Conservation (phyloP, 306 rosid species). For the Oemleria cerasiformis region DNA sequence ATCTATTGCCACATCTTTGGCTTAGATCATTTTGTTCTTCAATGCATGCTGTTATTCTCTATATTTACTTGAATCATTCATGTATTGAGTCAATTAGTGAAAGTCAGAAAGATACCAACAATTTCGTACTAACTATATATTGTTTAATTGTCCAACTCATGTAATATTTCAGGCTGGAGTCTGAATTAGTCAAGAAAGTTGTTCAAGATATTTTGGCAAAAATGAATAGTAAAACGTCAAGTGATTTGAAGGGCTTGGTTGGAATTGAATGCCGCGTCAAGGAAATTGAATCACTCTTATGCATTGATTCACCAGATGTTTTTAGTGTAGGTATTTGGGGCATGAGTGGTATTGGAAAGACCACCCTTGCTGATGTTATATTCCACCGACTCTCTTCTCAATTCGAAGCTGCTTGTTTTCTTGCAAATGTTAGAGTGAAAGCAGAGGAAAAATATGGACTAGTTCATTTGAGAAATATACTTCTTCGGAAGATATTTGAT, state of each 20-base stretch:
- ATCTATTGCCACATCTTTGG: no score
- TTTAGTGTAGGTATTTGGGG: conserved; percentile 25
- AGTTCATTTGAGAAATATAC: background rate
- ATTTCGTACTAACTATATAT: background rate
- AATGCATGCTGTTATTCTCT: no score
- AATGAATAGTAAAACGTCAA: background rate
- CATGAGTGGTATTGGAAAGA: conserved; percentile 17
- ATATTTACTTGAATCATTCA: no score
- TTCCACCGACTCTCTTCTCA: background rate
- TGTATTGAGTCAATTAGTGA: no score
- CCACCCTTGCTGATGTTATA: background rate
- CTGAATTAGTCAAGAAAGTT: background rate
- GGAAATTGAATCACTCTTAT: conserved; percentile 1
- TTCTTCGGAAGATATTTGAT: background rate
- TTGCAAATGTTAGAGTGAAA: background rate
- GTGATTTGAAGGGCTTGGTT: conserved; percentile 6
- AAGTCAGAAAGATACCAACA: no score
- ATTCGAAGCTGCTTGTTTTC: background rate
- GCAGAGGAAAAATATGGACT: background rate
- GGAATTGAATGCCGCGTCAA: conserved; percentile 6
- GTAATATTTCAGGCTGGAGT: background rate
- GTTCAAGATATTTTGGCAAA: background rate
- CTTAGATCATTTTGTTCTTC: no score
- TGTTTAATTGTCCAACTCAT: background rate
- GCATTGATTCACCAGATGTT: background rate